These are phyloP conservation scores for Kodamaea fukazawae DNA, from an alignment of 805 yeast genomes.

Conservation along the genomic window DNA sequence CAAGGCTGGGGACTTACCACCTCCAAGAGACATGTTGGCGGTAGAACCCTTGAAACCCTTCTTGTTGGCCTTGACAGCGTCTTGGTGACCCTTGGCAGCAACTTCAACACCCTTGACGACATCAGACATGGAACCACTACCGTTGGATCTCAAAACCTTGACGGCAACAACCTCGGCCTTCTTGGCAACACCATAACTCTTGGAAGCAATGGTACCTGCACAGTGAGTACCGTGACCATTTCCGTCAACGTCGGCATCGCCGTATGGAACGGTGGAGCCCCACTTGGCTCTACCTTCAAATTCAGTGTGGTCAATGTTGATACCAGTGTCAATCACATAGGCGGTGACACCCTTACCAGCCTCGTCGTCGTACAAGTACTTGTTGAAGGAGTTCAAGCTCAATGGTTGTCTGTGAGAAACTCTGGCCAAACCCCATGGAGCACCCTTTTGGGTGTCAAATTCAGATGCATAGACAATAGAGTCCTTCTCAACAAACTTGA, in stretches of 20 bases:
- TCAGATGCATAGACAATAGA: slow-evolving; percentile 64
- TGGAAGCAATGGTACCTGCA: slow-evolving; percentile 92
- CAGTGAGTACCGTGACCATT: slow-evolving; percentile 96
- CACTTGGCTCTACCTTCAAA: slow-evolving; percentile 81
- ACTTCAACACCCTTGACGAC: slow-evolving; percentile 82
- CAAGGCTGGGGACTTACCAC: slow-evolving; percentile 54
- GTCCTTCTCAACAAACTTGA: slow-evolving; percentile 73
- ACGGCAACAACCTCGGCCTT: slow-evolving; percentile 76
- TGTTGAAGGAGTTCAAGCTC: slow-evolving; percentile 54
- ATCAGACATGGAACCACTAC: slow-evolving; percentile 81
- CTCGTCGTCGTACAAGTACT: slow-evolving; percentile 66
- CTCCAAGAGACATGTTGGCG: slow-evolving; percentile 63
- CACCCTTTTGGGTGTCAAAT: slow-evolving; percentile 70
- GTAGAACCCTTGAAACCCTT: slow-evolving; percentile 57
- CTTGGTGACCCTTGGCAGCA: slow-evolving; percentile 72
- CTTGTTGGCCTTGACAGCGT: slow-evolving; percentile 33
- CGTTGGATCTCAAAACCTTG: slow-evolving; percentile 78
- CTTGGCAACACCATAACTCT: slow-evolving; percentile 80
- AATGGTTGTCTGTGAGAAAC: slow-evolving; percentile 77
- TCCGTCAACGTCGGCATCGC: slow-evolving; percentile 71
- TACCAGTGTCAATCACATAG: slow-evolving; percentile 88
- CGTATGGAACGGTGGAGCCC: slow-evolving; percentile 79
- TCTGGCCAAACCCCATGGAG: slow-evolving; percentile 95
- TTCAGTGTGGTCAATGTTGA: slow-evolving; percentile 69
- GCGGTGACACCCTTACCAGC: slow-evolving; percentile 86